Percentiles rank a stretch among this genome's conserved stretches.
phyloP scores from a whole-genome alignment of 495 filamentous ascomycete genomes.

The Penicillium ochrochloron region DNA sequence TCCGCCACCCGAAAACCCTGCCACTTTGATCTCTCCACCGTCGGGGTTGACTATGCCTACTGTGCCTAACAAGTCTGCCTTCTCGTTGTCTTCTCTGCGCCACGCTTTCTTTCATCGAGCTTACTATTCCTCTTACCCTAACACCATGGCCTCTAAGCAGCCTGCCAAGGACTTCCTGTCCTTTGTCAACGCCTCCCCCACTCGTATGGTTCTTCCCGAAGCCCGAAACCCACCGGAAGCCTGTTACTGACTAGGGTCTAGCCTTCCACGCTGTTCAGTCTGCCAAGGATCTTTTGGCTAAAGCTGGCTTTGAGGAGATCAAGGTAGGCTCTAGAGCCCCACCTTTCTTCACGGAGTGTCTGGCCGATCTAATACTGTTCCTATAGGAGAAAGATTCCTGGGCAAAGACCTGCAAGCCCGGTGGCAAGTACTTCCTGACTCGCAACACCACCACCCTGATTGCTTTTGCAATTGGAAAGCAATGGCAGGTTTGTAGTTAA shows the following conservation, averaged over 20 bases:
- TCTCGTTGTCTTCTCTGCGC: constrained; percentile 20
- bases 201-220: constrained; percentile 64
- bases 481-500: constrained; percentile 69
- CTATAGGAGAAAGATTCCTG: constrained; percentile 83
- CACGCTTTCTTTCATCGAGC: constrained; percentile 19
- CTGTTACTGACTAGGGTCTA: constrained; percentile 44
- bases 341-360: neutral
- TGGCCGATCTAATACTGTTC: constrained; percentile 2
- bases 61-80: neutral
- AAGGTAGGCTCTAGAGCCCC: constrained; percentile 52
- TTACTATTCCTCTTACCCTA: constrained; percentile 28
- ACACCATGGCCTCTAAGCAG: constrained; percentile 62
- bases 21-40: constrained; percentile 15
- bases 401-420: constrained; percentile 76
- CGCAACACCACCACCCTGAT: constrained; percentile 92
- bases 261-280: constrained; percentile 93
- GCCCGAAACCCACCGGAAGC: constrained; percentile 10
- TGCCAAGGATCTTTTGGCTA: constrained; percentile 70
- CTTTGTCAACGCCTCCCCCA: constrained; percentile 94
- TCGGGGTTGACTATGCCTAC: constrained; percentile 21
- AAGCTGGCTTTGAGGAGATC: constrained; percentile 85
- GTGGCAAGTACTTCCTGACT: constrained; percentile 95
- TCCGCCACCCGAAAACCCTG: constrained; percentile 27
- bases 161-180: constrained; percentile 83
- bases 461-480: constrained; percentile 89